A percentile compares a stretch with the other conserved stretches of the same genome.
These are phyloP conservation scores for Phycomyces nitens DNA, from an alignment of 192 early-diverging fungal genomes.

Conservation along the genomic window DNA sequence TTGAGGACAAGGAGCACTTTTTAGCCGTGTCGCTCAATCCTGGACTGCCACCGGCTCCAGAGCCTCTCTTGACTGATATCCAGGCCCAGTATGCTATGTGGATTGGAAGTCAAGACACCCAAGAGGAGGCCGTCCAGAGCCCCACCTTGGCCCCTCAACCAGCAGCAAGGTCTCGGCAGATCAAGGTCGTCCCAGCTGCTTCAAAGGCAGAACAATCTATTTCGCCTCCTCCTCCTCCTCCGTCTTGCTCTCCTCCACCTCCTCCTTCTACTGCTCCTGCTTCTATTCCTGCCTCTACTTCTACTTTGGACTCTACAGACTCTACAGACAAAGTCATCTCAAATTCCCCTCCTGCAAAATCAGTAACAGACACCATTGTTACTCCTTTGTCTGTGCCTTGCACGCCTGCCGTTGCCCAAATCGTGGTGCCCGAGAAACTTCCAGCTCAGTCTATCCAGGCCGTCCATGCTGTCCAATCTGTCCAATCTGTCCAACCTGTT, in stretches of 20 bases:
- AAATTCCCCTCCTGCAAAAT: neutral
- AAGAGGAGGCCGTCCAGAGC: neutral
- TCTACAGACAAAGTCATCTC: neutral
- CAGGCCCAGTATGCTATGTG: slow-evolving; percentile 27
- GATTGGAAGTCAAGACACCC: slow-evolving; percentile 19
- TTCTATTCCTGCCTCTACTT: neutral
- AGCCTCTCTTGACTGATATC: slow-evolving; percentile 6
- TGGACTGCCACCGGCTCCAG: neutral
- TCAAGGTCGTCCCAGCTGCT: too few species aligned
- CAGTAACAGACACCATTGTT: neutral
- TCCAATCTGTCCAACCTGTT: too few species aligned
- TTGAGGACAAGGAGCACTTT: neutral
- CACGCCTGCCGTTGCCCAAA: too few species aligned
- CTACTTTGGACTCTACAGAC: neutral
- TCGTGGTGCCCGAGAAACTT: too few species aligned
- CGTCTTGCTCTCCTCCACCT: too few species aligned
- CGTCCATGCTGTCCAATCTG: too few species aligned
- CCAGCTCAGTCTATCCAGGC: too few species aligned
- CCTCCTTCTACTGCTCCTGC: neutral
- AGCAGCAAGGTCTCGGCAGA: neutral
- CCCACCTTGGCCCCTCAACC: neutral
- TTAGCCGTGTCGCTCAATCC: neutral
- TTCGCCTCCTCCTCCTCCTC: too few species aligned
- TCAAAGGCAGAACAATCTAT: too few species aligned
- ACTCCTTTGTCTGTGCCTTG: neutral